A percentile compares a stretch with the other conserved stretches of the same genome.
Evolutionary conservation across 1,284 basidiomycete genomes (phyloP).

Genomic region (Ganoderma meredithae): DNA sequence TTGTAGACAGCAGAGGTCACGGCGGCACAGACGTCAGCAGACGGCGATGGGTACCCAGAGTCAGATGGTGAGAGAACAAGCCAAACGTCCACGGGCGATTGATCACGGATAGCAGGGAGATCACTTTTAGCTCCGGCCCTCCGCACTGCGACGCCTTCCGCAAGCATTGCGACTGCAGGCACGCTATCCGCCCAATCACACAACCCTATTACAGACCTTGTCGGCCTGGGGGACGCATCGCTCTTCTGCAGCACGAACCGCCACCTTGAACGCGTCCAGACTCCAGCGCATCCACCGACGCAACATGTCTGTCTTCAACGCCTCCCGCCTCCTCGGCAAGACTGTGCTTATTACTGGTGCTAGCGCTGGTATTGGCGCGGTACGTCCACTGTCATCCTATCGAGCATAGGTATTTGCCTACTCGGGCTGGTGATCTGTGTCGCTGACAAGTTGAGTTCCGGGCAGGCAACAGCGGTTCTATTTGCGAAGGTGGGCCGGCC

Average conservation of each 20-base stretch:
- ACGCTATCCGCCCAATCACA: slow-evolving; percentile 18
- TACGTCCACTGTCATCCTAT: slow-evolving; percentile 43
- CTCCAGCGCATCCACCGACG: slow-evolving; percentile 26
- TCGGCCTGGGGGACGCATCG: neutral
- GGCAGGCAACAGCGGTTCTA: slow-evolving; percentile 81
- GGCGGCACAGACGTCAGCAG: slow-evolving; percentile 6
- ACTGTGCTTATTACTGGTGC: slow-evolving; percentile 90
- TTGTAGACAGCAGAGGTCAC: slow-evolving; percentile 8
- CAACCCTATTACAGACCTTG: slow-evolving; percentile 4
- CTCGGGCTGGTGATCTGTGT: slow-evolving; percentile 1
- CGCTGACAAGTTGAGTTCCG: slow-evolving; percentile 1
- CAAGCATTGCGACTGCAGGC: slow-evolving; percentile 26
- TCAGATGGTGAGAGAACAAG: slow-evolving; percentile 27
- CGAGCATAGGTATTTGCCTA: neutral
- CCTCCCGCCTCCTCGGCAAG: slow-evolving; percentile 80
- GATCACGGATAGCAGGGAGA: slow-evolving; percentile 34
- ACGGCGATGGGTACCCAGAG: slow-evolving; percentile 18
- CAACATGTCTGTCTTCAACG: slow-evolving; percentile 80
- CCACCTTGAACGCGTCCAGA: slow-evolving; percentile 21
- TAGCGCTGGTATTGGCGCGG: slow-evolving; percentile 84
- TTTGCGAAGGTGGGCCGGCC: slow-evolving; percentile 73
- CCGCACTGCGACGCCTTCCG: slow-evolving; percentile 28
- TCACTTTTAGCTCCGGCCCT: slow-evolving; percentile 20
- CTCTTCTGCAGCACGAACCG: slow-evolving; percentile 12
- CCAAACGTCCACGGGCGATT: slow-evolving; percentile 22